Conservation (phyloP, 805 yeast genomes). For the Brettanomyces bruxellensis region DNA sequence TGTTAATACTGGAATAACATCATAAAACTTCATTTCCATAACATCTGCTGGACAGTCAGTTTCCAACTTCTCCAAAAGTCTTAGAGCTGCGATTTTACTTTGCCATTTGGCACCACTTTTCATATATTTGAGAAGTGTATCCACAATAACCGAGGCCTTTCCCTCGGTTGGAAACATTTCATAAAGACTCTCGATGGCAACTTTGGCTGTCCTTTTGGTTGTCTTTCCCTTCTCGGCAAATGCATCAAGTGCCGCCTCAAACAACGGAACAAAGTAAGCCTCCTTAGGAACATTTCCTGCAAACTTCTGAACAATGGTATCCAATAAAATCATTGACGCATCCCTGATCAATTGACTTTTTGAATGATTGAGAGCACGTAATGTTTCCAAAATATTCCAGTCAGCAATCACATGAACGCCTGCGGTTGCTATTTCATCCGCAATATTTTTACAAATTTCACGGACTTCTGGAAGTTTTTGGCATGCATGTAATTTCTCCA, state of each 20-base stretch:
- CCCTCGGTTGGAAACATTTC: conserved; percentile 73
- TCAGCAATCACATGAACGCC: conserved; percentile 44
- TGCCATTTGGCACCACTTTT: conserved; percentile 89
- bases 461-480: conserved; percentile 46
- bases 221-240: conserved; percentile 81
- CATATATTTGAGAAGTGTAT: conserved; percentile 53
- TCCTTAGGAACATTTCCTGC: conserved; percentile 68
- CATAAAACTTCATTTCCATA: conserved; percentile 71
- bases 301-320: conserved; percentile 45
- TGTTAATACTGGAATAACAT: conserved; percentile 75
- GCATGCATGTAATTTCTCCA: conserved; percentile 43
- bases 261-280: conserved; percentile 57
- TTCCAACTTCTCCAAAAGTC: conserved; percentile 60
- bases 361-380: conserved; percentile 59
- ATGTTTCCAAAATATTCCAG: conserved; percentile 57
- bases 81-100: conserved; percentile 73
- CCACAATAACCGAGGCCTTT: conserved; percentile 59
- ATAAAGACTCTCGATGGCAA: conserved; percentile 61
- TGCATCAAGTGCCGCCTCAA: conserved; percentile 59
- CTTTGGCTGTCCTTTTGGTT: conserved; percentile 80
- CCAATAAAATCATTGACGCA: conserved; percentile 54
- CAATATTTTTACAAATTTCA: conserved; percentile 44
- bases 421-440: conserved; percentile 34
- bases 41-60: conserved; percentile 80
- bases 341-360: conserved; percentile 75